Percentiles rank a stretch among this genome's conserved stretches.
These are phyloP conservation scores for Moringa oleifera DNA, from an alignment of 345 rosid genomes.

Conservation along the genomic window DNA sequence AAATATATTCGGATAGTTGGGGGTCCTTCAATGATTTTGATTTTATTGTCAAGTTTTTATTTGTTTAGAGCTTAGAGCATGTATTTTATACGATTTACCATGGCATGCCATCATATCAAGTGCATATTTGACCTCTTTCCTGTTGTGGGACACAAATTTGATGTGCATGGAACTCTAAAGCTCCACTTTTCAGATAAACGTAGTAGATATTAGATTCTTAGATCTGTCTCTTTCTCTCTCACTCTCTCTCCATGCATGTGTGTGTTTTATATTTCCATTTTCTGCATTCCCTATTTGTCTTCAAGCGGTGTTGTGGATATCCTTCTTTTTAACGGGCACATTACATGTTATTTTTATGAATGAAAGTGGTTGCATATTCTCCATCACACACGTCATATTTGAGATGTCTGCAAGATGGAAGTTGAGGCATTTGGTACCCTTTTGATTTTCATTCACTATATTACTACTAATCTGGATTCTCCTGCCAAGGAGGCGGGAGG, in stretches of 20 bases:
- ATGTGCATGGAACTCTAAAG: neutral
- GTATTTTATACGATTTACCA: neutral
- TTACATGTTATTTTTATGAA: neutral
- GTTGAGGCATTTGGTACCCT: neutral
- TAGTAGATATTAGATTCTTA: too few relatives aligned
- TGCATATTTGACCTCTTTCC: neutral
- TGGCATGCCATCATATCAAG: too few relatives aligned
- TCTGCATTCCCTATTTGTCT: too few relatives aligned
- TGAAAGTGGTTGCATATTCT: too few relatives aligned
- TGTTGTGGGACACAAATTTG: neutral
- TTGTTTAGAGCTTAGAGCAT: slow-evolving; percentile 2
- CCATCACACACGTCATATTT: neutral
- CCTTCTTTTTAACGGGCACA: neutral
- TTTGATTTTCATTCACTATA: neutral
- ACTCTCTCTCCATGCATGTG: too few relatives aligned
- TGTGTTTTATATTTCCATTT: too few relatives aligned
- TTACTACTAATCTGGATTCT: too few relatives aligned
- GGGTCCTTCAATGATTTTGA: slow-evolving; percentile 15
- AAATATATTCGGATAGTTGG: slow-evolving; percentile 2
- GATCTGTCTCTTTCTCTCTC: too few relatives aligned
- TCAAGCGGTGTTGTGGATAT: too few relatives aligned
- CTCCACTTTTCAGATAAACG: neutral
- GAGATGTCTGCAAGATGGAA: neutral
- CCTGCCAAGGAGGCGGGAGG: too few relatives aligned
- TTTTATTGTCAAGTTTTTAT: neutral